Evolutionary conservation across 2,329 filamentous ascomycete genomes (phyloP), one percentile per base, ranked within the genome.

Genomic region (Alternaria rosae): DNA sequence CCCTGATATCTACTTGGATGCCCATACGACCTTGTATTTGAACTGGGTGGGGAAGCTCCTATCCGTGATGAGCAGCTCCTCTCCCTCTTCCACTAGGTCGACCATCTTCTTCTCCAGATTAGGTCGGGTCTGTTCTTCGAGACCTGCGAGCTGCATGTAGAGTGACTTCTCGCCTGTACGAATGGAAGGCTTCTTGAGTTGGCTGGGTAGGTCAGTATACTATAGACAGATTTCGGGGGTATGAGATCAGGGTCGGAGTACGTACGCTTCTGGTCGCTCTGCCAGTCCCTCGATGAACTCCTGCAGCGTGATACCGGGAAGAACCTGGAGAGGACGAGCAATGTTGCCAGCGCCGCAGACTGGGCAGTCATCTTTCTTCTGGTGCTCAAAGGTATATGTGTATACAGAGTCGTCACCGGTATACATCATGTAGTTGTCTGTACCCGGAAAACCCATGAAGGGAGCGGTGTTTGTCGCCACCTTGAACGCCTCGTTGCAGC

Each of bases 401-500:
- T 99, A 99, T 68, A 99, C 91, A 68, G 91, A 88, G 74, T 97
- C 94, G 74, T 98, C 94, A 48, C 96, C 95, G 12, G 93, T 97
- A 80, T 99, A 99, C 92, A 97, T 97, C 94, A 98, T 98, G 82
- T 99, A 99, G 78, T 97, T 85, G 66, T 83, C 81, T 8, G 76
- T 97, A 58, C 91, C 91, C 45, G 91, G 89, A 66, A 88, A 85
- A 12, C 91, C 92, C 15, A 99, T 85, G 66, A 89, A 90, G 0
- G 94, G 93, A 30, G 94, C 95, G 38, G 90, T 88, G 51, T 86
- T 88, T 13, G 92, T 97, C 43, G 91, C 92, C 65, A 99, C 92
- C 82, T 99, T 99, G 82, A 98, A 89, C 2, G 94, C 94, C 80
- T 99, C 95, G 69, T 97, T 98, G 80, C 95, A 98, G 80, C 94